Conservation (phyloP, 2,329 filamentous ascomycete genomes). For the Paracorniculantispora psalliotae region DNA sequence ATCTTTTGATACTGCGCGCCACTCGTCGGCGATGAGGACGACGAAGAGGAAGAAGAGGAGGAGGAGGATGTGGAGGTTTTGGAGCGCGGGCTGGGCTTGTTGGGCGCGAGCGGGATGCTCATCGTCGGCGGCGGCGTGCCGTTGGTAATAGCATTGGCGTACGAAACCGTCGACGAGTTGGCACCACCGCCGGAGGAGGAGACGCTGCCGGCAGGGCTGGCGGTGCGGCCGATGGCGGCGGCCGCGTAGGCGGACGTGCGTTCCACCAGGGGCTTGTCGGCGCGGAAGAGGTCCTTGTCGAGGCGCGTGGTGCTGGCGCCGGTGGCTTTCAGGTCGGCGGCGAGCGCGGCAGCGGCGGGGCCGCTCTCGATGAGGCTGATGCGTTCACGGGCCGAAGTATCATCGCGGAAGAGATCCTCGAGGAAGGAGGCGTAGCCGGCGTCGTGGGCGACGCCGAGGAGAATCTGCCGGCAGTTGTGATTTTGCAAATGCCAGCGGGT, state of each 20-base stretch:
- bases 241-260: conserved; percentile 19
- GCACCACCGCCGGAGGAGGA: conserved; percentile 33
- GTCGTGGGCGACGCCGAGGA: conserved; percentile 59
- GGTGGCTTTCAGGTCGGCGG: conserved; percentile 44
- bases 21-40: neutral
- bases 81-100: conserved; percentile 19
- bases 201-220: conserved; percentile 32
- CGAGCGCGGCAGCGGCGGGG: conserved; percentile 32
- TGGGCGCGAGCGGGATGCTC: conserved; percentile 36
- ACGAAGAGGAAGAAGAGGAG: neutral
- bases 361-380: conserved; percentile 52
- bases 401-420: conserved; percentile 47
- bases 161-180: conserved; percentile 23
- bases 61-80: conserved; percentile 7
- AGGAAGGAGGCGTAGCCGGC: conserved; percentile 56
- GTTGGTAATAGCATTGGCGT: conserved; percentile 37
- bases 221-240: conserved; percentile 14
- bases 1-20: conserved; percentile 19
- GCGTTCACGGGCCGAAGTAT: conserved; percentile 37
- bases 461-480: conserved; percentile 55
- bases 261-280: conserved; percentile 43
- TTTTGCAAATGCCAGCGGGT: conserved; percentile 55
- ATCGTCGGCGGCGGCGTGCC: conserved; percentile 38
- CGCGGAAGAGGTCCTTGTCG: conserved; percentile 46
- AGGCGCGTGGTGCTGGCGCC: conserved; percentile 43